Evolutionary conservation across 441 rosid species (phyloP), one percentile per base, ranked within the genome.

Genomic region (Hura crepitans): DNA sequence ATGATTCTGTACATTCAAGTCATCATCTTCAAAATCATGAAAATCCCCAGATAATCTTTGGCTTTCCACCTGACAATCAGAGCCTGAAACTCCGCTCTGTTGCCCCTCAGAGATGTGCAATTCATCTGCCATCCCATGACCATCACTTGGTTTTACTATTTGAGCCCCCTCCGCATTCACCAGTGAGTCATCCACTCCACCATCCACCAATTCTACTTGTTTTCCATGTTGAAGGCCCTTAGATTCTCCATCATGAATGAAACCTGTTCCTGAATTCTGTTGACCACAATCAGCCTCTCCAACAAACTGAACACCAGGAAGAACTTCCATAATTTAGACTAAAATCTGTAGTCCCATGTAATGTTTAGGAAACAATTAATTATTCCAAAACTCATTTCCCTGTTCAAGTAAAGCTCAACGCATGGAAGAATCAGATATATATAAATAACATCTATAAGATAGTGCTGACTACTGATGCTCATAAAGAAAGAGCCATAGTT

Each of bases 301-400:
- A 68, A 74, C 79, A 66, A 71, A 75, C 74, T 79, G 83, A 80
- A 81, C 79, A 67, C 84, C 86, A 70, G 88, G 80, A 71, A 82
- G 70, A 66, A 81, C 77, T 75, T 88, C 92, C 95, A 93, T 90
- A 64, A 72, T 80, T 76, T 74, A 75, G 74, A 61, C 71, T 69
- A 65, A 74, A n/a, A 50, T 46, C 65, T 75, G 51, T 62, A 76
- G 57, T 65, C 69, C 54, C 53, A 71, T 78, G 64, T 62, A 76
- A 76, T 47, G 68, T 61, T 77, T 57, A 69, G 65, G 77, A 55
- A 59, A 72, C 69, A 64, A 58, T 69, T 59, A 58, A 71, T 58
- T 65, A 55, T 65, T 33, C 37, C 55, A 45, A 39, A 75, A 68
- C 66, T 74, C 70, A 77, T 42, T n/a, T n/a, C n/a, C n/a, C n/a